These are phyloP conservation scores for Microcos paniculata DNA, from an alignment of 345 rosid species.

Conservation along the genomic window DNA sequence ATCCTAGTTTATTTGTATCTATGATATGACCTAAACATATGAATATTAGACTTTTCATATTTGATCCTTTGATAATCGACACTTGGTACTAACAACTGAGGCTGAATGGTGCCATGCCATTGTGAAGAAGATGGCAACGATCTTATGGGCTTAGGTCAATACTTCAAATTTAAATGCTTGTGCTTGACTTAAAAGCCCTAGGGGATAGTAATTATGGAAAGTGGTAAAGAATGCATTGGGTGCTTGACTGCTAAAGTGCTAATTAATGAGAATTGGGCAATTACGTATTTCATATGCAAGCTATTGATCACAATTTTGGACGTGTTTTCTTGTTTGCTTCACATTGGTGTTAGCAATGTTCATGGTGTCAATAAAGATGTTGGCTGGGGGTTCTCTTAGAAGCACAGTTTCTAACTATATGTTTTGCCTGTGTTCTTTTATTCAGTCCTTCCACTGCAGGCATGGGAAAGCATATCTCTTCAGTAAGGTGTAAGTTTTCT, in stretches of 20 bases:
- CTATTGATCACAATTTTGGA: conserved; percentile 3
- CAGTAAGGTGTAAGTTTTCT: conserved; percentile 91
- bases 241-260: neutral
- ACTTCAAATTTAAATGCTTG: neutral
- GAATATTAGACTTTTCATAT: neutral
- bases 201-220: neutral
- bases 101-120: neutral
- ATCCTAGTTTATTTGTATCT: neutral
- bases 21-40: neutral
- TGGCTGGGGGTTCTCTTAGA: conserved; percentile 16
- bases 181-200: neutral
- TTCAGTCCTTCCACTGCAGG: conserved; percentile 83
- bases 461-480: conserved; percentile 99
- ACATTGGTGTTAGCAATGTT: neutral
- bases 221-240: neutral
- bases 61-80: neutral
- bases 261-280: neutral
- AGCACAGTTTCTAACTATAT: conserved; percentile 32
- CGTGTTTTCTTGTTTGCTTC: neutral
- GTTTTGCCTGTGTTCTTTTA: conserved; percentile 34
- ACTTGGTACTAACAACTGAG: neutral
- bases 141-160: neutral
- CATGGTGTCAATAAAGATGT: conserved; percentile 6
- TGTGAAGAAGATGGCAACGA: neutral
- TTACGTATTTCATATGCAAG: neutral